A percentile compares a stretch with the other conserved stretches of the same genome.
These are phyloP conservation scores for Metrosideros polymorpha DNA, from an alignment of 441 rosid species.

Conservation along the genomic window DNA sequence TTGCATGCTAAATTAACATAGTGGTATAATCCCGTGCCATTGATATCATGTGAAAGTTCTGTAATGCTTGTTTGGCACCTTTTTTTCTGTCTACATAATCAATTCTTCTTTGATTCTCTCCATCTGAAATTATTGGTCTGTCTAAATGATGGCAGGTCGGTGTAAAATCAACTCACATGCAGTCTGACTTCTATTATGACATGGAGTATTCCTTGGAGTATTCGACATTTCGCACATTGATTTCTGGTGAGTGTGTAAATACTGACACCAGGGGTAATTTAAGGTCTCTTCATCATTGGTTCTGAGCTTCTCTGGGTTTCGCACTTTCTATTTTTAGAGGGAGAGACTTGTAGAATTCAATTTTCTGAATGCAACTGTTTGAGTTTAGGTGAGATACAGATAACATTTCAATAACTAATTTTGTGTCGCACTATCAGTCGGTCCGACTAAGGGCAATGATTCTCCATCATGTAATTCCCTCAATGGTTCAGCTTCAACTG, in stretches of 20 bases:
- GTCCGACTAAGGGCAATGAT: slow-evolving; percentile 19
- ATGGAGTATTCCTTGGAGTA: slow-evolving; percentile 88
- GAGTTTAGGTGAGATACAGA: slow-evolving; percentile 2
- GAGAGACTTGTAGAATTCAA: not conserved
- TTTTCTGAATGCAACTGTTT: not conserved
- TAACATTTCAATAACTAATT: not conserved
- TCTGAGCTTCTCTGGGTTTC: not conserved
- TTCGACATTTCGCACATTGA: slow-evolving; percentile 66
- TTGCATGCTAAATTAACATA: not conserved
- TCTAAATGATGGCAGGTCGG: slow-evolving; percentile 1
- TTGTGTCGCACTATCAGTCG: slow-evolving; percentile 25
- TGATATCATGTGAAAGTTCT: not conserved
- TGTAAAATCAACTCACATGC: slow-evolving; percentile 20
- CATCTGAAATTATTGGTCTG: not conserved
- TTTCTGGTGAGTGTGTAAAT: slow-evolving; percentile 32
- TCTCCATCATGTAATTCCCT: slow-evolving; percentile 8
- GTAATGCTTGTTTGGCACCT: not conserved
- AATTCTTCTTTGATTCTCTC: not conserved
- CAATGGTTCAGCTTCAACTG: slow-evolving; percentile 12
- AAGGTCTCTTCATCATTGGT: not conserved
- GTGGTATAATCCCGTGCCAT: not conserved
- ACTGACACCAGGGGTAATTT: not conserved
- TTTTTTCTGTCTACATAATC: not conserved
- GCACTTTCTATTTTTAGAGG: not conserved
- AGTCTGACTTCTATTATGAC: slow-evolving; percentile 66